Base-by-base conservation (phyloP, 1,139 yeast species). In the Meyerozyma athensensis region DNA sequence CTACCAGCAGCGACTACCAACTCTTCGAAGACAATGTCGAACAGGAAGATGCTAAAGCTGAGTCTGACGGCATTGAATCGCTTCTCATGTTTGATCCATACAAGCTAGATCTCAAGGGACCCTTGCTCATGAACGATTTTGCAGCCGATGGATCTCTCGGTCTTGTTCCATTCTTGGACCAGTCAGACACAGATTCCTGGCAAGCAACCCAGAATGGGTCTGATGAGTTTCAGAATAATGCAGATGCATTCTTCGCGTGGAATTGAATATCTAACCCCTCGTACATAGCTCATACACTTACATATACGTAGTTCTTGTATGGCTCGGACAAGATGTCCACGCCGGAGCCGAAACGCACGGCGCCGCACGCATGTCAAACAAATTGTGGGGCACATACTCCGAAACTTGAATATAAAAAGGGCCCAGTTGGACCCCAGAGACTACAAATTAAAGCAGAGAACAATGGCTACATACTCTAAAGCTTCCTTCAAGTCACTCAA, bases 91-190 rank as follows among this genome's bases (percentile, higher is more conserved):
- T 68, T 46, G 74, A 69, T 44, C 74, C 74, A 4, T 68, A 62
- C 45, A 63, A 66, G 35, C 60, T 61, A 31, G 59, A 60, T 41
- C 45, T 63, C 28, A 57, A 56, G 38, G 61, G 66, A 48, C 54
- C 73, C 50, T 45, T 58, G 48, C 54, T 69, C 54, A 56, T 68
- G 47, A 66, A 66, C 44, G 83, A 77, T 44, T 79, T 79, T 57
- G 83, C 79, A 9, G 83, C 83, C 10, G 86, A 79, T 59, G 85
- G 85, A 1, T 79, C 86, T 0, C 57, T 79, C 34, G 86, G 85
- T 0, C 59, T 79, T 41, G 82, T 79, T 3, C 79, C 79, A 14
- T 72, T 77, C 46, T 57, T 79, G 40, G 77, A 72, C 33, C 32
- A 28, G 13, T 10, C 60, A 64, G 24, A 36, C 36, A n/a, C 19